Evolutionary conservation across 208 protist species (phyloP).

Genomic region (Zelonia costaricensis): DNA sequence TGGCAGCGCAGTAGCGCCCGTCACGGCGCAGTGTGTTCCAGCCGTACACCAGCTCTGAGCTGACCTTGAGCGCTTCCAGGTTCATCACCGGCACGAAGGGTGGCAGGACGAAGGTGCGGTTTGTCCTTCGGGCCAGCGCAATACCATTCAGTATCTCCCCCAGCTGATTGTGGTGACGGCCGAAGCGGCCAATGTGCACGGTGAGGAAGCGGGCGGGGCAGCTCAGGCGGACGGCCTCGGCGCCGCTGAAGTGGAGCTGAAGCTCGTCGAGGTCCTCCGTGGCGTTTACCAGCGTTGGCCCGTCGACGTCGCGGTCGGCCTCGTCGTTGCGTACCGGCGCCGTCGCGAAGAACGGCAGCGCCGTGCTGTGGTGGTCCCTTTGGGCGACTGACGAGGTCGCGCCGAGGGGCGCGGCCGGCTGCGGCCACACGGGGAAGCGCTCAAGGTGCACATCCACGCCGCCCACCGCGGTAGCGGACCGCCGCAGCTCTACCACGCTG

Average conservation of each 20-base stretch:
- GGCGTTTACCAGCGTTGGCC: not conserved
- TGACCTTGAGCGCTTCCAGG: not conserved
- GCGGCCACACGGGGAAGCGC: conserved; percentile 5
- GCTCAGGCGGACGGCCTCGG: not conserved
- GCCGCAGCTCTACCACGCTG: not conserved
- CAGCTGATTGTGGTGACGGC: conserved; percentile 29
- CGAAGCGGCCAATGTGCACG: conserved; percentile 16
- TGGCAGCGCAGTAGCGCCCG: conserved; percentile 15
- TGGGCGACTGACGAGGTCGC: not conserved
- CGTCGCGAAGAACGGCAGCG: conserved; percentile 7
- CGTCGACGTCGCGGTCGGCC: conserved; percentile 3
- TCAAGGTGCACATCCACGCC: conserved; percentile 2
- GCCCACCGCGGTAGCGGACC: not conserved
- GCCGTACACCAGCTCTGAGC: conserved; percentile 14
- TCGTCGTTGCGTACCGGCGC: conserved; percentile 7
- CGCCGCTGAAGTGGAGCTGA: conserved; percentile 1
- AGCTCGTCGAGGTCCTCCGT: not conserved
- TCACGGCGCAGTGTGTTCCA: conserved; percentile 19
- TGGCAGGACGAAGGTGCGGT: conserved; percentile 15
- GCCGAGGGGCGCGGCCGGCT: too few species aligned
- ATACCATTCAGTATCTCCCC: conserved; percentile 18
- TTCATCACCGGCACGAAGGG: conserved; percentile 11
- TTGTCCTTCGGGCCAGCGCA: conserved; percentile 10
- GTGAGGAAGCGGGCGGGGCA: conserved; percentile 17
- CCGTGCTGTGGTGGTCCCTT: not conserved